Conservation (phyloP, 176 grass and related monocot species). For the Urochloa ruziziensis region DNA sequence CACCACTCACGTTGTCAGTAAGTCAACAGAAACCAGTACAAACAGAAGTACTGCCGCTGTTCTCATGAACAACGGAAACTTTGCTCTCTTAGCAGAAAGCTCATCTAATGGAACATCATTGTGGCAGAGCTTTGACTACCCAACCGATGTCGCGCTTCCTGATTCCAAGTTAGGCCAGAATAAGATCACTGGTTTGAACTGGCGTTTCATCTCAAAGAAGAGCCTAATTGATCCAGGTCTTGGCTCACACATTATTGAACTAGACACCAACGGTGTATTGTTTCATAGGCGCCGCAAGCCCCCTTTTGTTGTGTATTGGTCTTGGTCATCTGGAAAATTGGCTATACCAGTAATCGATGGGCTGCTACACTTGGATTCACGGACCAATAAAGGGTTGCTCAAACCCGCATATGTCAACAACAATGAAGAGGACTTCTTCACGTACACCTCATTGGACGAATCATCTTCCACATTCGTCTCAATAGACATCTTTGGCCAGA, state of each 20-base stretch:
- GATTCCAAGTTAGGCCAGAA: conserved; percentile 41
- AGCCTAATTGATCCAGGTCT: conserved; percentile 21
- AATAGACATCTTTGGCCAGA: conserved; percentile 25
- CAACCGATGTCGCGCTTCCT: conserved; percentile 27
- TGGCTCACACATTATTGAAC: conserved; percentile 12
- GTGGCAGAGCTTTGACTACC: conserved; percentile 62
- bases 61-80: background rate
- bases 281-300: background rate
- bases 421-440: conserved; percentile 8
- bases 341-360: background rate
- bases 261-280: conserved; percentile 8
- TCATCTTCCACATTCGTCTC: background rate
- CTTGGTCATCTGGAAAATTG: background rate
- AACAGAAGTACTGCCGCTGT: background rate
- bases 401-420: background rate
- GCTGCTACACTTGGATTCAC: background rate
- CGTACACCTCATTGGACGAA: conserved; percentile 9
- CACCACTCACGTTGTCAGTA: background rate
- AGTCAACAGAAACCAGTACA: background rate
- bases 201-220: conserved; percentile 22
- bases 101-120: background rate
- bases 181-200: conserved; percentile 14
- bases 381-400: background rate
- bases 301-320: background rate
- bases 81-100: background rate